Base-by-base conservation (phyloP, 805 yeast genomes). In the Myxozyma geophila region DNA sequence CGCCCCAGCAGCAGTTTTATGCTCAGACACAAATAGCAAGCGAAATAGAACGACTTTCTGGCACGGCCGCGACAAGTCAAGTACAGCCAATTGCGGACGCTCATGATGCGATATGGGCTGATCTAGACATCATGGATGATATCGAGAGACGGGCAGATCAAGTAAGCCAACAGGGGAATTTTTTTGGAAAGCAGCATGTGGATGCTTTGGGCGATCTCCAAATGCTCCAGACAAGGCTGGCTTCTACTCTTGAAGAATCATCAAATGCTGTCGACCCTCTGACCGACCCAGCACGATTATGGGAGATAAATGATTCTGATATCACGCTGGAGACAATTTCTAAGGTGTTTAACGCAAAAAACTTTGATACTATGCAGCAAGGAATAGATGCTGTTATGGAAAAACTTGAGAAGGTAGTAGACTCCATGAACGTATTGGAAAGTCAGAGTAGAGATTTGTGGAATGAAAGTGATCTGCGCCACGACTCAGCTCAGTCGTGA, bases 91-190 rank as follows among this genome's bases (percentile, higher is more conserved):
- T 56, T 1, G 62, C 56, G 9, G 86, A 89, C 59, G 78, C 83
- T 64, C 92, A 87, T 76, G 96, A 90, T 75, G 82, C 83, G 71
- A 79, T 90, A 52, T 92, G 96, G 96, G 87, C 93, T 7, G 96
- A 90, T 69, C 86, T 92, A 55, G 96, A 89, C 70, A 87, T 89
- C 0, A 79, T 93, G 66, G 92, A 90, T 67, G 96, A 90, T 67
- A 95, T 91, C 7, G 82, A 83, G 61, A 80, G 79, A 57, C 80
- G 87, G 79, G 85, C 90, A 1, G 71, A 67, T n/a, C 68, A 72
- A 21, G 76, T 76, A 13, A 55, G 54, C 10, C 40, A 51, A 28
- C 69, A 60, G 36, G 74, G 75, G 23, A 75, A 78, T 49, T 78
- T 79, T 59, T 74, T 79, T 57, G 80, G 81, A 5, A 59, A 69